Evolutionary conservation across 306 rosid genomes (phyloP).

Genomic region (Crotalaria pallida): DNA sequence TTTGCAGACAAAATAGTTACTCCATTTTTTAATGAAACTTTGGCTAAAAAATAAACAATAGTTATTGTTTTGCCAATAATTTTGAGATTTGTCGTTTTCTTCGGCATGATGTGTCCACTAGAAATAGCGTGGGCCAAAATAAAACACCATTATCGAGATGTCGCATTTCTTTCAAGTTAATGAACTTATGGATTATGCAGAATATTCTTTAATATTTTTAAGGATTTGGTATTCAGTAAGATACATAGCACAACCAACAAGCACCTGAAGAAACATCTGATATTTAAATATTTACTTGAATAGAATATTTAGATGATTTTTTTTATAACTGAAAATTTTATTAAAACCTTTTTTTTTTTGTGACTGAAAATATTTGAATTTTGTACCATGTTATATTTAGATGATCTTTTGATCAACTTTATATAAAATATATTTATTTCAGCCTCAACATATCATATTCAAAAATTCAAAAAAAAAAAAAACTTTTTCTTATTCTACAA

Average conservation of each 20-base stretch:
- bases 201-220: neutral
- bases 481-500: too few species aligned
- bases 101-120: slow-evolving; percentile 24
- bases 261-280: too few species aligned
- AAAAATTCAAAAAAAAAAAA: too few species aligned
- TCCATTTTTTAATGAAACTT: neutral
- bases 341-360: too few species aligned
- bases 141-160: slow-evolving; percentile 19
- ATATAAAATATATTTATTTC: too few species aligned
- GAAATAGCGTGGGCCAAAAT: slow-evolving; percentile 14
- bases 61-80: neutral
- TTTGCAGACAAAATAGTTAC: neutral
- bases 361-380: too few species aligned
- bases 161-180: slow-evolving; percentile 11
- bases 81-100: slow-evolving; percentile 14
- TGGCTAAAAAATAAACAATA: too few species aligned
- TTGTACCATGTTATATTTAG: too few species aligned
- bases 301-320: too few species aligned
- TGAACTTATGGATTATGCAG: neutral
- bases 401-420: too few species aligned
- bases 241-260: neutral
- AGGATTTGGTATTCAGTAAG: neutral
- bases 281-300: too few species aligned
- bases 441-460: neutral
- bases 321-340: too few species aligned